Evolutionary conservation across 805 yeast species (phyloP), one percentile per base, ranked within the genome.

Genomic region (Saturnispora halmiae): DNA sequence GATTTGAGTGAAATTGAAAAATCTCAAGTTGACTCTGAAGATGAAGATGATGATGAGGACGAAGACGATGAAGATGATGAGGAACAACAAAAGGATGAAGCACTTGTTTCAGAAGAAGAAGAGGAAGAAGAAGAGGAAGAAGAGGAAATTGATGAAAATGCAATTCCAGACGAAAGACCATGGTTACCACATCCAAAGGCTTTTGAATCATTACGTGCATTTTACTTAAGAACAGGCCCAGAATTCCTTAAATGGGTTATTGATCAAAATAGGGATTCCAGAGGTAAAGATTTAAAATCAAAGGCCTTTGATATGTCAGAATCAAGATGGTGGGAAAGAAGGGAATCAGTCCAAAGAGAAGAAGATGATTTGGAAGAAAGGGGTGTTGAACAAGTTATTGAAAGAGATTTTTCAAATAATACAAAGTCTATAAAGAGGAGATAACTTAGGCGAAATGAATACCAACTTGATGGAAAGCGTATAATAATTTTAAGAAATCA

Each of bases 111-210:
- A 20, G 70, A 66, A 30, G 80, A 66, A n/a, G 43, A 40, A 25
- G 36, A 33, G 7, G 46, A 46, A n/a, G 82, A 72, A 16, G 84
- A 73, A 20, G 84, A 73, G n/a, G 84, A 76, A 32, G 87, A 76
- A 31, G 81, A 72, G 32, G 82, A 71, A 31, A 84, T 69, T 11
- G 73, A 58, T 2, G 79, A 68, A 34, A 80, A 68, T 24, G 84
- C 77, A 47, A 73, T 80, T 50, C 94, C 95, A 14, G 98, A 90
- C 60, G 82, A 81, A 34, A 75, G 95, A 58, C 96, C 98, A 14
- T 90, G 95, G 95, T 70, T 90, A 41, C 96, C 97, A 36, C 96
- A 88, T 58, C 98, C 98, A 27, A 87, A 88, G 55, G 80, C 95
- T 6, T 92, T 90, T 53, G 97, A 90, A 64, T 64, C 75, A 2